Conservation (phyloP, 2,329 filamentous ascomycete genomes). For the Scleromitrula shiraiana region DNA sequence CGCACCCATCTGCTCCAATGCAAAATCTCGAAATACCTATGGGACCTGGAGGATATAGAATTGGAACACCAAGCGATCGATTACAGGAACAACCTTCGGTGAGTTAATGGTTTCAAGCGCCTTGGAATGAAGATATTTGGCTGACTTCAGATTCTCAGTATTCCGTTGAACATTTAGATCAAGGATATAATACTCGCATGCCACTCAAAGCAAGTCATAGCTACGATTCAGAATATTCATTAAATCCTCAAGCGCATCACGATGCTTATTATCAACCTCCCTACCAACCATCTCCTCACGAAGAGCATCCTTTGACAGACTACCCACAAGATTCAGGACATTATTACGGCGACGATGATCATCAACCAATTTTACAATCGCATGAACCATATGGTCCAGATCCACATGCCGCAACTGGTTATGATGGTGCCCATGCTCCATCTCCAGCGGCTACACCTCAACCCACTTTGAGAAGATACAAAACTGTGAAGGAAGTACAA, state of each 20-base stretch:
- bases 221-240: conserved; percentile 58
- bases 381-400: conserved; percentile 49
- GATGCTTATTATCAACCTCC: conserved; percentile 80
- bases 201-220: conserved; percentile 39
- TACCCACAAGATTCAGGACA: conserved; percentile 17
- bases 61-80: conserved; percentile 61
- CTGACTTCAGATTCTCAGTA: conserved; percentile 40
- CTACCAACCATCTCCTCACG: conserved; percentile 53
- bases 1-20: conserved; percentile 26
- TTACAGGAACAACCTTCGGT: conserved; percentile 80
- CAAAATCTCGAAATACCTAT: conserved; percentile 62
- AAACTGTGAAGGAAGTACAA: conserved; percentile 98
- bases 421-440: conserved; percentile 32
- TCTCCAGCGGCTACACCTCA: conserved; percentile 44
- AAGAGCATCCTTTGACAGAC: conserved; percentile 25
- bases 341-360: conserved; percentile 50
- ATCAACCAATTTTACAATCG: conserved; percentile 64
- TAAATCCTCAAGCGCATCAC: conserved; percentile 79
- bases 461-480: conserved; percentile 74
- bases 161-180: conserved; percentile 60
- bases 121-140: background rate
- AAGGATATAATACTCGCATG: conserved; percentile 49
- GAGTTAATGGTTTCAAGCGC: conserved; percentile 32
- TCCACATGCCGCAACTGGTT: conserved; percentile 35
- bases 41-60: conserved; percentile 45